Conservation (phyloP, 129 eudicot species). For the Heracleum sosnowskyi region DNA sequence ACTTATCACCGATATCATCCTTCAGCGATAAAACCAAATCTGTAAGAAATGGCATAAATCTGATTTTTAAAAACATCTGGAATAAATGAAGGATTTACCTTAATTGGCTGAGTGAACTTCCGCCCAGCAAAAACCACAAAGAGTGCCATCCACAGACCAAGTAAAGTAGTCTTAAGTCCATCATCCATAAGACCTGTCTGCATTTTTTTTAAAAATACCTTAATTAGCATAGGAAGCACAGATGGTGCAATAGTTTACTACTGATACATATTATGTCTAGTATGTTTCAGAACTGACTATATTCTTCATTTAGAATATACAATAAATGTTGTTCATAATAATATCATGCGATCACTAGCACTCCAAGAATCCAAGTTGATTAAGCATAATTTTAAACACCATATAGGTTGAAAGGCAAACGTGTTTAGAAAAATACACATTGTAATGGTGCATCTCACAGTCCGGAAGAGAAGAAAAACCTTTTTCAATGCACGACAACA, state of each 20-base stretch:
- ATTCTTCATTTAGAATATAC: neutral
- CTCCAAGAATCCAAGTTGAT: neutral
- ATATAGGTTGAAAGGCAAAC: neutral
- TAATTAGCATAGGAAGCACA: neutral
- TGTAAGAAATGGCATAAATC: conserved; percentile 2
- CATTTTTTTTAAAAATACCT: neutral
- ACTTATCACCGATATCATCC: conserved; percentile 99
- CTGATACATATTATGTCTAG: neutral
- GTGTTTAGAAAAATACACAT: neutral
- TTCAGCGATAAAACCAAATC: conserved; percentile 21
- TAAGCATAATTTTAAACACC: neutral
- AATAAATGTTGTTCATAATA: neutral
- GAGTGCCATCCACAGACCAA: conserved; percentile 81
- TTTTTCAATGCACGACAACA: neutral
- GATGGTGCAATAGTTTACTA: neutral
- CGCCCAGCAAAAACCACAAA: conserved; percentile 78
- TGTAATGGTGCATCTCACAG: neutral
- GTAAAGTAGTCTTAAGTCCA: conserved; percentile 46
- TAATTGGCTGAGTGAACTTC: conserved; percentile 86
- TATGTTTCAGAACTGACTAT: neutral
- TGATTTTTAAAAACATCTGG: neutral
- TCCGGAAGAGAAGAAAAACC: neutral
- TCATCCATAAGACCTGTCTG: conserved; percentile 88
- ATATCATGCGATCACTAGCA: neutral
- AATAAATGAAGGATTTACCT: conserved; percentile 35